These are phyloP conservation scores for Yarrowia keelungensis DNA, from an alignment of 805 yeast genomes.

Conservation along the genomic window DNA sequence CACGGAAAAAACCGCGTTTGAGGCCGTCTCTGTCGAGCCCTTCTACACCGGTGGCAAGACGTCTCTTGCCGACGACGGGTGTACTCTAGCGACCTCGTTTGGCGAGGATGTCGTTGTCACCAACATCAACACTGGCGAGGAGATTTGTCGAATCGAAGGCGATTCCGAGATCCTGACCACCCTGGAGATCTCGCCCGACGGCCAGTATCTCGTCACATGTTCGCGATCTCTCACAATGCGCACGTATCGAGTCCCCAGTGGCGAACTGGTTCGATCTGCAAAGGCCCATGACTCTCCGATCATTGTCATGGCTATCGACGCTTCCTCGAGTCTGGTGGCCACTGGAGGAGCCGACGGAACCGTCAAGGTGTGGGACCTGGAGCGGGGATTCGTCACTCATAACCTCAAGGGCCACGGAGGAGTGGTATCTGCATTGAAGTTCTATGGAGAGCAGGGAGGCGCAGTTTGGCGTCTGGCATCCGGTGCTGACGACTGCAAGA, in stretches of 20 bases:
- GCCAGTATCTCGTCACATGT: constrained; percentile 68
- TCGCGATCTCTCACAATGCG: constrained; percentile 85
- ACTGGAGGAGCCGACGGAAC: constrained; percentile 96
- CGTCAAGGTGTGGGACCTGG: constrained; percentile 90
- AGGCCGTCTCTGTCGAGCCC: constrained; percentile 67
- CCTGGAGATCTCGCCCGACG: constrained; percentile 78
- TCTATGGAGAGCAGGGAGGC: constrained; percentile 72
- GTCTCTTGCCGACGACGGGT: constrained; percentile 66
- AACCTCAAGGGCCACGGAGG: constrained; percentile 93
- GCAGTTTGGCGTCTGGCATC: constrained; percentile 78
- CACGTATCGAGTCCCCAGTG: constrained; percentile 59
- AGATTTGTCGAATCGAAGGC: constrained; percentile 71
- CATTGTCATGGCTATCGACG: constrained; percentile 76
- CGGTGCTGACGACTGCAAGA: constrained; percentile 65
- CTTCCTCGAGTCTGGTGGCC: constrained; percentile 84
- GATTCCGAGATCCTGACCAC: constrained; percentile 85
- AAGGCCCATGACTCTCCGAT: constrained; percentile 73
- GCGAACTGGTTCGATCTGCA: constrained; percentile 46
- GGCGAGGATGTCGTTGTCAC: constrained; percentile 78
- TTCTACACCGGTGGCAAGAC: constrained; percentile 89
- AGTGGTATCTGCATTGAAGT: constrained; percentile 75
- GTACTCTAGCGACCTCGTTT: constrained; percentile 76
- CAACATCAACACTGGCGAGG: constrained; percentile 63
- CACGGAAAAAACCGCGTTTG: constrained; percentile 53
- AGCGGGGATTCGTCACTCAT: constrained; percentile 86